Evolutionary conservation across 441 rosid genomes (phyloP).

Genomic region (Pelargonium australe): DNA sequence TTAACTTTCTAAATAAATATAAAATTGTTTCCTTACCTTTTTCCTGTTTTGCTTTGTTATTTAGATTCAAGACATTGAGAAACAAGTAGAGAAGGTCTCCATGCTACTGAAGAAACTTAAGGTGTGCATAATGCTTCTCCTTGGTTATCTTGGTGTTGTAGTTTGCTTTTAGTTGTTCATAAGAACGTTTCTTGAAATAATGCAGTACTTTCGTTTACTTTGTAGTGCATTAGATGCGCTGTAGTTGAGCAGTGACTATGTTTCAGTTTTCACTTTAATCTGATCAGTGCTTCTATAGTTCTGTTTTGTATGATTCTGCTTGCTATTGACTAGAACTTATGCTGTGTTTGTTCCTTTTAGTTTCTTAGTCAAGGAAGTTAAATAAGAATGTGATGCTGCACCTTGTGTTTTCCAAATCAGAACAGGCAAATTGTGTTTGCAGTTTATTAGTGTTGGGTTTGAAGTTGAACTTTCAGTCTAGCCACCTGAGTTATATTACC

Average conservation of each 20-base stretch:
- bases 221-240: not conserved
- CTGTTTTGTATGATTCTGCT: too few species aligned
- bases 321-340: too few species aligned
- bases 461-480: too few species aligned
- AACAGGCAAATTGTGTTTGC: too few species aligned
- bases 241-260: not conserved
- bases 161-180: constrained; percentile 1
- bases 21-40: constrained; percentile 7
- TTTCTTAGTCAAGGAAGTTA: too few species aligned
- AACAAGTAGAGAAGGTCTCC: constrained; percentile 47
- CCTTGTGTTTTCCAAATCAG: too few species aligned
- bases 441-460: too few species aligned
- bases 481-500: too few species aligned
- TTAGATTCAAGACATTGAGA: constrained; percentile 63
- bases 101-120: constrained; percentile 49
- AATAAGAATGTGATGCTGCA: too few species aligned
- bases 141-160: constrained; percentile 8
- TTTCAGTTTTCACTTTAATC: not conserved
- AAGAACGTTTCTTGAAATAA: not conserved
- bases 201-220: not conserved
- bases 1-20: not conserved
- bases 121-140: constrained; percentile 30
- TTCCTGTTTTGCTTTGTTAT: constrained; percentile 8
- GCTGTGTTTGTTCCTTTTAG: too few species aligned
- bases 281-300: too few species aligned